These are phyloP conservation scores for Cladophialophora yegresii DNA, from an alignment of 2,329 filamentous ascomycete species.

Conservation along the genomic window DNA sequence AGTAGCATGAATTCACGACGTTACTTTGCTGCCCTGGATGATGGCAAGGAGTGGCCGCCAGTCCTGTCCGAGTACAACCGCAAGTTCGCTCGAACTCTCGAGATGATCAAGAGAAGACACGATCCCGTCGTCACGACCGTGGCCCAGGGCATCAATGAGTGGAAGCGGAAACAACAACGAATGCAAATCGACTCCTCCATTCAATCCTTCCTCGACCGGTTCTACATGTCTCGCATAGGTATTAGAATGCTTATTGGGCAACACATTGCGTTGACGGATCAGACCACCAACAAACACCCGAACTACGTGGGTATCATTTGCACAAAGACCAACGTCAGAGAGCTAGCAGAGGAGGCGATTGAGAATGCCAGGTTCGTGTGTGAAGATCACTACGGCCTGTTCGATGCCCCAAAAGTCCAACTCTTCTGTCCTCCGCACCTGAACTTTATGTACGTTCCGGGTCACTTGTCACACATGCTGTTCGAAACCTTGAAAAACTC, in stretches of 20 bases:
- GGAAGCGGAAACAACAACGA: conserved; percentile 91
- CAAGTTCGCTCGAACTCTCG: conserved; percentile 81
- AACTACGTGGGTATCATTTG: conserved; percentile 98
- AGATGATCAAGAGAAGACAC: conserved; percentile 93
- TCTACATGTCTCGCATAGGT: conserved; percentile 99
- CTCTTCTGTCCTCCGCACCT: conserved; percentile 92
- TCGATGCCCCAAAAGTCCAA: conserved; percentile 94
- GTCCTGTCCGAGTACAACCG: conserved; percentile 94
- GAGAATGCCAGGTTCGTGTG: conserved; percentile 99
- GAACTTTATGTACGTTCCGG: conserved; percentile 99
- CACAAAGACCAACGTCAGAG: conserved; percentile 94
- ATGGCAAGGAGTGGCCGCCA: conserved; percentile 85
- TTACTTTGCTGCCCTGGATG: conserved; percentile 92
- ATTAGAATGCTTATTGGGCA: conserved; percentile 99
- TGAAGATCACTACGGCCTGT: conserved; percentile 96
- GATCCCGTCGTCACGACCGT: conserved; percentile 98
- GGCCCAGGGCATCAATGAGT: conserved; percentile 95
- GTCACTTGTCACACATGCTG: conserved; percentile 98
- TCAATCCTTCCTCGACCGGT: conserved; percentile 94
- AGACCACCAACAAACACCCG: conserved; percentile 83
- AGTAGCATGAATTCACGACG: conserved; percentile 60
- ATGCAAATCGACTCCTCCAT: conserved; percentile 97
- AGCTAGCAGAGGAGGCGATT: conserved; percentile 94
- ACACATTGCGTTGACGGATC: conserved; percentile 94
- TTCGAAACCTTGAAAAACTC: conserved; percentile 99